phyloP scores from a whole-genome alignment of 192 early-diverging fungal genomes.

The Diversispora epigaea region DNA sequence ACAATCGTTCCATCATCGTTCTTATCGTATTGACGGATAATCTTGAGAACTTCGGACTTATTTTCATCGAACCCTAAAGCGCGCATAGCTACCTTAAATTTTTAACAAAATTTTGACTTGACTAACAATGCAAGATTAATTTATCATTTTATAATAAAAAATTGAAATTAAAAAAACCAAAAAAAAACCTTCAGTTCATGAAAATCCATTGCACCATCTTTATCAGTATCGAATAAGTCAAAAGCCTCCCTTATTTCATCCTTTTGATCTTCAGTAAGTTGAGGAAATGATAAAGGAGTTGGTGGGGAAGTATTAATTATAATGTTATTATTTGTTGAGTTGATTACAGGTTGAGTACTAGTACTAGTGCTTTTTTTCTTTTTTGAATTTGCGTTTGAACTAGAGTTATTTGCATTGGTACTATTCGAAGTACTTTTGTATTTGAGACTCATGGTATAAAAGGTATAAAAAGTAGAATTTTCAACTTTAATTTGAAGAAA shows the following conservation, averaged over 20 bases:
- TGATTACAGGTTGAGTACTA: too few relatives aligned
- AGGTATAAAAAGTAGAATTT: too few relatives aligned
- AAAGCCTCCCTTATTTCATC: constrained; percentile 64
- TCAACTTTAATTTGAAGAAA: too few relatives aligned
- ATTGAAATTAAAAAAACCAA: too few relatives aligned
- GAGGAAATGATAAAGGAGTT: not conserved
- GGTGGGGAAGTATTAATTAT: not conserved
- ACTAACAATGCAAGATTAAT: not conserved
- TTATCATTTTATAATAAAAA: not conserved
- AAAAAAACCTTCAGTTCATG: constrained; percentile 75
- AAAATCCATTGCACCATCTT: constrained; percentile 70
- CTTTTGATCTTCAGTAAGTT: constrained; percentile 61
- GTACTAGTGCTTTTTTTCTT: too few relatives aligned
- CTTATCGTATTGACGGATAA: constrained; percentile 63
- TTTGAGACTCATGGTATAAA: too few relatives aligned
- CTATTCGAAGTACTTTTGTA: too few relatives aligned
- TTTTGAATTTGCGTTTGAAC: too few relatives aligned
- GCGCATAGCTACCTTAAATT: constrained; percentile 67
- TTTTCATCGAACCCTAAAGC: constrained; percentile 85
- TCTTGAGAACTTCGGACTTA: constrained; percentile 75
- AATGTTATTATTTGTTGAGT: too few relatives aligned
- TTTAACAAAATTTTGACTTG: not conserved
- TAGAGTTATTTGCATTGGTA: too few relatives aligned
- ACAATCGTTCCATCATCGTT: constrained; percentile 56
- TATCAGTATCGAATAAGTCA: constrained; percentile 63